Evolutionary conservation across 2,329 filamentous ascomycete genomes (phyloP).

Genomic region (Ceratocystis smalleyi): DNA sequence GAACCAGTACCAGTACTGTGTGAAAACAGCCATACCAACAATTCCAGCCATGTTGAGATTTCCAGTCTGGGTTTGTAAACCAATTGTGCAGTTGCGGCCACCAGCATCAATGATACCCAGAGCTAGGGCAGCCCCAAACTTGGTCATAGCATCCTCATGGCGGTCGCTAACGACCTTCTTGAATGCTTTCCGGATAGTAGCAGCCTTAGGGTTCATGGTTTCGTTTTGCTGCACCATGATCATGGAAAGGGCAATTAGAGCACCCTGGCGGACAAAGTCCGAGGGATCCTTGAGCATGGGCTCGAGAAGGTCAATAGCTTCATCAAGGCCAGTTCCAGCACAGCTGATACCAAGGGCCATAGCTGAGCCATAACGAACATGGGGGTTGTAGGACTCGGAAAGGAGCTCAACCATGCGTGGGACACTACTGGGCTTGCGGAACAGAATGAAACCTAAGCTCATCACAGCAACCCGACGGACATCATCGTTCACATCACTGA

Average conservation of each 20-base stretch:
- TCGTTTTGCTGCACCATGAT: conserved; percentile 99
- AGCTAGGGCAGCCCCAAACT: conserved; percentile 87
- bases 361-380: conserved; percentile 91
- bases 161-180: conserved; percentile 88
- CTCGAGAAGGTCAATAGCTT: conserved; percentile 90
- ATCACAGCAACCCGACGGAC: conserved; percentile 92
- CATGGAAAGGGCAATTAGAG: conserved; percentile 87
- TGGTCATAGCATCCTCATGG: conserved; percentile 98
- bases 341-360: conserved; percentile 98
- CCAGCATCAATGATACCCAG: conserved; percentile 96
- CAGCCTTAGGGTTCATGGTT: conserved; percentile 93
- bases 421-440: conserved; percentile 92
- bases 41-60: conserved; percentile 98
- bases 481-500: conserved; percentile 96
- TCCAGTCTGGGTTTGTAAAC: conserved; percentile 90
- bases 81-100: conserved; percentile 95
- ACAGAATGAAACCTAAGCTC: conserved; percentile 94
- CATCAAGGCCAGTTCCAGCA: conserved; percentile 85
- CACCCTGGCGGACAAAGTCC: conserved; percentile 94
- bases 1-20: conserved; percentile 99
- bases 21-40: conserved; percentile 94
- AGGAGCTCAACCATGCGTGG: conserved; percentile 97
- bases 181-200: conserved; percentile 76
- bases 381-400: conserved; percentile 96
- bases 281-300: conserved; percentile 99